phyloP scores from a whole-genome alignment of 2,329 filamentous ascomycete species.

The Hypoxylon sp. region DNA sequence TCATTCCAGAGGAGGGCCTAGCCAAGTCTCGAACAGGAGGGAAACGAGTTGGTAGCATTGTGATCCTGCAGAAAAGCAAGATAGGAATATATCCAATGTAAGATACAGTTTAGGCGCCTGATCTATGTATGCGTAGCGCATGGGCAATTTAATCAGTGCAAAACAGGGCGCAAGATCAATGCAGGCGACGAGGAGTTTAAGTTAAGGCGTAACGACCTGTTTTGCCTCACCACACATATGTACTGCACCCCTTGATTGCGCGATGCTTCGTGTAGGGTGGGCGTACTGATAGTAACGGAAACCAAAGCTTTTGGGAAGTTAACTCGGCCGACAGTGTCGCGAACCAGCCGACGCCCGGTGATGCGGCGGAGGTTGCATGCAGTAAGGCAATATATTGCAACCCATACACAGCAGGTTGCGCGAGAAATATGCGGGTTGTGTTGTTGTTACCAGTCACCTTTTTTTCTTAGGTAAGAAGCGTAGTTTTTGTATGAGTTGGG shows the following conservation, averaged over 20 bases:
- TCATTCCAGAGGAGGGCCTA: conserved; percentile 12
- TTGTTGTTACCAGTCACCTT: conserved; percentile 28
- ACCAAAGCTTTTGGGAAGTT: conserved; percentile 14
- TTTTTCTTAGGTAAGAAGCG: not conserved
- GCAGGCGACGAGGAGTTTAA: conserved; percentile 17
- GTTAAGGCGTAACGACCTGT: conserved; percentile 28
- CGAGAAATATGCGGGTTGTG: conserved; percentile 11
- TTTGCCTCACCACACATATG: conserved; percentile 35
- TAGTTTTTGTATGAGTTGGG: conserved; percentile 19
- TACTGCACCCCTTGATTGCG: not conserved
- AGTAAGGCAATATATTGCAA: conserved; percentile 37
- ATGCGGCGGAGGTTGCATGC: conserved; percentile 34
- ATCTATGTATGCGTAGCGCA: conserved; percentile 20
- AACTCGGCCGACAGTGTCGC: conserved; percentile 21
- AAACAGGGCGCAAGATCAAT: conserved; percentile 28
- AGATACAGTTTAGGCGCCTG: conserved; percentile 25
- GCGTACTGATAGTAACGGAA: conserved; percentile 11
- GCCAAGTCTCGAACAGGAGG: conserved; percentile 10
- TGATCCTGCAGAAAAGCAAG: conserved; percentile 31
- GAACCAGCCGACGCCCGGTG: conserved; percentile 27
- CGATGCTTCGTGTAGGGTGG: conserved; percentile 16
- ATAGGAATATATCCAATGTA: conserved; percentile 30
- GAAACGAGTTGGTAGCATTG: conserved; percentile 24
- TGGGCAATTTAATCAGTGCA: conserved; percentile 23
- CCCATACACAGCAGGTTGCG: conserved; percentile 26